A percentile compares a stretch with the other conserved stretches of the same genome.
Evolutionary conservation across 768 basidiomycete species (phyloP).

Genomic region (Boletus rufocinnamomeus): DNA sequence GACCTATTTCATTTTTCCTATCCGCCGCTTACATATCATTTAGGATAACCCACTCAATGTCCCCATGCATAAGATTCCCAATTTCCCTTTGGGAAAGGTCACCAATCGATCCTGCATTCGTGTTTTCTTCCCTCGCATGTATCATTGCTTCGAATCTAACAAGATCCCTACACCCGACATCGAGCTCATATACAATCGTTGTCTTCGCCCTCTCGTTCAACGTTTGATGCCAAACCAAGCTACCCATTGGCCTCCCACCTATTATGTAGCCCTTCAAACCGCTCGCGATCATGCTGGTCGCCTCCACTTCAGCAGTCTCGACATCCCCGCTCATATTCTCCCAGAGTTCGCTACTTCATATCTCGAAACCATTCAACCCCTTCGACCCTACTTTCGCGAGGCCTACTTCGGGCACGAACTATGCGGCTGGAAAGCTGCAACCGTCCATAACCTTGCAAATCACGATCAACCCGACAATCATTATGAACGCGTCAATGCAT

Average conservation of each 20-base stretch:
- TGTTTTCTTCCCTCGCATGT: conserved; percentile 8
- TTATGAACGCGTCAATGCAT: too few relatives aligned
- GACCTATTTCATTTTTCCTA: too few relatives aligned
- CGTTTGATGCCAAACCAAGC: neutral
- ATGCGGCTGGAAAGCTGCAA: conserved; percentile 10
- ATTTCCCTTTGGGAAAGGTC: conserved; percentile 3
- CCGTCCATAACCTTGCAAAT: neutral
- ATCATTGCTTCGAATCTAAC: neutral
- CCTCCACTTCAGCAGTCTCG: neutral
- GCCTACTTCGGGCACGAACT: conserved; percentile 19
- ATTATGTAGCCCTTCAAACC: neutral
- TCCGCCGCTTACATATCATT: too few relatives aligned
- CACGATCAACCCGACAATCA: too few relatives aligned
- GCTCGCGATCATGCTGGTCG: neutral
- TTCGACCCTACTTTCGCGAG: conserved; percentile 3
- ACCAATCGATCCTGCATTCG: neutral
- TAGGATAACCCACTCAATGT: neutral
- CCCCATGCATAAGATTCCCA: conserved; percentile 2
- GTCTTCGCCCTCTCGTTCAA: neutral
- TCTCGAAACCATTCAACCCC: neutral
- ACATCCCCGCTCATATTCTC: neutral
- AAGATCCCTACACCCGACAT: neutral
- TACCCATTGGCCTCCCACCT: conserved; percentile 3
- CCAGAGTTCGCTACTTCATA: neutral
- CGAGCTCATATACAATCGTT: neutral